A percentile compares a stretch with the other conserved stretches of the same genome.
These are phyloP conservation scores for Diaporthe amygdali DNA, from an alignment of 2,329 filamentous ascomycete genomes.

Conservation along the genomic window DNA sequence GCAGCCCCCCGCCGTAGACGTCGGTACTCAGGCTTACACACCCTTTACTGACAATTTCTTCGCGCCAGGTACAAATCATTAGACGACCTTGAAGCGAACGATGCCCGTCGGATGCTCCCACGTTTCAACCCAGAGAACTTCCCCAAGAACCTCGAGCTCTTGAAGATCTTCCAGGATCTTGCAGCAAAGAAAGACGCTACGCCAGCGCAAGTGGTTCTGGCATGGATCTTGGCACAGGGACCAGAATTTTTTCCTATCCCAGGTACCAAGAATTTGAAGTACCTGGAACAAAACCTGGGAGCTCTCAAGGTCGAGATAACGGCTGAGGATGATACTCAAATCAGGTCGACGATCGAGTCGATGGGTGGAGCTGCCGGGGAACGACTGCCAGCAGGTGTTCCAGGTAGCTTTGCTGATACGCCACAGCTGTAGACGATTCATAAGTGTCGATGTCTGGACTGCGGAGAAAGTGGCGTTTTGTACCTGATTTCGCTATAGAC, in stretches of 20 bases:
- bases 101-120: slow-evolving; percentile 52
- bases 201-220: slow-evolving; percentile 62
- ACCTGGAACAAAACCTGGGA: slow-evolving; percentile 51
- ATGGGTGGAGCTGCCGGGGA: slow-evolving; percentile 5
- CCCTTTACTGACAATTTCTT: neutral
- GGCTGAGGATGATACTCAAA: slow-evolving; percentile 39
- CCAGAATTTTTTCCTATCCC: slow-evolving; percentile 65
- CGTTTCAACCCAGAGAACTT: slow-evolving; percentile 59
- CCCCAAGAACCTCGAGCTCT: slow-evolving; percentile 58
- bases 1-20: neutral
- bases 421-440: neutral
- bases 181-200: slow-evolving; percentile 61
- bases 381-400: neutral
- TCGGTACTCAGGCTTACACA: neutral
- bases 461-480: neutral
- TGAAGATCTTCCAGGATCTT: slow-evolving; percentile 53
- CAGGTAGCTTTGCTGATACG: slow-evolving; percentile 4
- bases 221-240: slow-evolving; percentile 67
- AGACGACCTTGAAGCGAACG: slow-evolving; percentile 52
- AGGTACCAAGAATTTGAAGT: slow-evolving; percentile 52
- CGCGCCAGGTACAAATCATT: slow-evolving; percentile 42
- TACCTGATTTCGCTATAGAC: neutral
- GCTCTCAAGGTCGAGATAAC: slow-evolving; percentile 39
- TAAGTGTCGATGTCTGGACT: neutral
- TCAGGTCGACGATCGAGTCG: slow-evolving; percentile 34